phyloP scores from a whole-genome alignment of 2,329 filamentous ascomycete genomes.

The Botryosphaeria dothidea region DNA sequence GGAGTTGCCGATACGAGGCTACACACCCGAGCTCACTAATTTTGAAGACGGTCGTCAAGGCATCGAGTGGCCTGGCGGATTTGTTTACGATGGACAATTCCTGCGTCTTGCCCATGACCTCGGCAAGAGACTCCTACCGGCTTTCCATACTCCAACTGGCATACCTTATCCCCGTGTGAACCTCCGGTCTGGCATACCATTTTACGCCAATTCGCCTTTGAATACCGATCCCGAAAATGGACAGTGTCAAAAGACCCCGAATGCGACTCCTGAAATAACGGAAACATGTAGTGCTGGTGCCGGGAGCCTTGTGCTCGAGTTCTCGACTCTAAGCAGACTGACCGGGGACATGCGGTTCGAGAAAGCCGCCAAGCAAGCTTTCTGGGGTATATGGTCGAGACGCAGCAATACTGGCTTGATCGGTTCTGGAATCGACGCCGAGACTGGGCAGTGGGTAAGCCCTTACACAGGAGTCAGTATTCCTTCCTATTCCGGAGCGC shows the following conservation, averaged over 20 bases:
- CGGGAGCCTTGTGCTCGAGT: slow-evolving; percentile 92
- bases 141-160: slow-evolving; percentile 87
- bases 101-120: slow-evolving; percentile 87
- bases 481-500: not conserved
- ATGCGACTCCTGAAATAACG: slow-evolving; percentile 69
- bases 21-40: slow-evolving; percentile 54
- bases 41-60: slow-evolving; percentile 35
- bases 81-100: slow-evolving; percentile 86
- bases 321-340: slow-evolving; percentile 84
- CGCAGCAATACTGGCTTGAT: slow-evolving; percentile 84
- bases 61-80: slow-evolving; percentile 73
- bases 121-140: slow-evolving; percentile 79
- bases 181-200: slow-evolving; percentile 84
- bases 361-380: slow-evolving; percentile 83
- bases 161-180: slow-evolving; percentile 96
- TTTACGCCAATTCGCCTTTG: slow-evolving; percentile 83
- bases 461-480: slow-evolving; percentile 70
- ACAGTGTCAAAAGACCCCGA: slow-evolving; percentile 47
- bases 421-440: slow-evolving; percentile 88
- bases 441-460: slow-evolving; percentile 85
- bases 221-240: slow-evolving; percentile 58
- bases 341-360: slow-evolving; percentile 89
- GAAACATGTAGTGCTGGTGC: slow-evolving; percentile 97
- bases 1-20: slow-evolving; percentile 82
- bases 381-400: slow-evolving; percentile 94